Evolutionary conservation across 2,329 filamentous ascomycete genomes (phyloP), one percentile per base, ranked within the genome.

Genomic region (Cytospora piceae): DNA sequence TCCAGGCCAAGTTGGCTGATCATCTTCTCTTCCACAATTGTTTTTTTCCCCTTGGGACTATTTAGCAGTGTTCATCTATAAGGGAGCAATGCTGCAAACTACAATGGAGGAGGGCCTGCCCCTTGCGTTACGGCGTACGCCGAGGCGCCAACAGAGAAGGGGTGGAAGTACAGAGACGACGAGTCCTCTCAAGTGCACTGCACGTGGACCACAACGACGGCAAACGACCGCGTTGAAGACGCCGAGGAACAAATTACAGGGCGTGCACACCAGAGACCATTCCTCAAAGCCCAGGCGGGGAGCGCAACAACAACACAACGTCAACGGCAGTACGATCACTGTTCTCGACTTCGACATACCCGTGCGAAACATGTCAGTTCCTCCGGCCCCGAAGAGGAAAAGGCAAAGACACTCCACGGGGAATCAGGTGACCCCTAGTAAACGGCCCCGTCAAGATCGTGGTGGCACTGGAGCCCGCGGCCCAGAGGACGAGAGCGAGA

Each of bases 401-500:
- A 67, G 66, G 51, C 51, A 52, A 7, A 9, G 49, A 15, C 46
- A 58, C 1, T 24, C 42, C 11, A 53, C 39, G 6, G 46, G n/a
- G 14, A 24, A 15, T 1, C 20, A 27, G 14, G 20, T 34, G 32
- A 31, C 66, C 31, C 56, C 52, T 27, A 52, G 49, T 31, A 58
- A 46, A 22, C 29, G 12, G 29, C 55, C 53, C 22, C 31, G 46
- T 4, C 46, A 65, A 15, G 31, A 37, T 20, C 53, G 20, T 27
- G n/a, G 6, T 31, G 15, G 14, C 51, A 29, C 6, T 1, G 17
- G 24, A 8, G 20, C n/a, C 14, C 20, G 20, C n/a, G n/a, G 20
- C 5, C 24, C 49, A 14, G 34, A 37, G 27, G 24, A 58, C 34
- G 34, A 55, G 31, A 74, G 75, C 64, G 76, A 78, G 53, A 74